Conservation (phyloP, 805 yeast genomes). For the Diddensiella caesifluorescens region DNA sequence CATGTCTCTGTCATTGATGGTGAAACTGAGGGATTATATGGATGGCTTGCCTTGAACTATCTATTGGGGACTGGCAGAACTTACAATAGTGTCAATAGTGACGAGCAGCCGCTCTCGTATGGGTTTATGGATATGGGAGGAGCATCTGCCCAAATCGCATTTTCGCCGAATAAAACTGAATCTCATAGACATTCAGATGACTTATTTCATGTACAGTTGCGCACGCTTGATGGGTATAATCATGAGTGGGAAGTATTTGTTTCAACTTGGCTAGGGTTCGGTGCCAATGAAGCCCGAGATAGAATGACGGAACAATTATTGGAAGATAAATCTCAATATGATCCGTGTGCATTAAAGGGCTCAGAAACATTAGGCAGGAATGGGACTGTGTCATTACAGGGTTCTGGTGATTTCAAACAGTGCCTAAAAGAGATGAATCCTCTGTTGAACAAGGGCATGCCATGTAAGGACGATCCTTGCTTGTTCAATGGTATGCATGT, state of each 20-base stretch:
- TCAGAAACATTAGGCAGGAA: slow-evolving; percentile 29
- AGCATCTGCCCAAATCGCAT: slow-evolving; percentile 94
- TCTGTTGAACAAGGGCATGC: slow-evolving; percentile 65
- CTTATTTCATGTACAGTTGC: slow-evolving; percentile 57
- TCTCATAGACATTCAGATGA: slow-evolving; percentile 65
- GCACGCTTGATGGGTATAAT: slow-evolving; percentile 62
- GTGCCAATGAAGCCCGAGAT: slow-evolving; percentile 87
- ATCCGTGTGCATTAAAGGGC: slow-evolving; percentile 78
- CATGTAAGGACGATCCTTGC: slow-evolving; percentile 86
- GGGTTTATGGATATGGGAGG: slow-evolving; percentile 99
- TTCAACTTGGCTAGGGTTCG: slow-evolving; percentile 95
- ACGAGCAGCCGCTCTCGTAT: slow-evolving; percentile 40
- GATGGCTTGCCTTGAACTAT: slow-evolving; percentile 92
- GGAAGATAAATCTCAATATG: slow-evolving; percentile 29
- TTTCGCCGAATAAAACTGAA: slow-evolving; percentile 69
- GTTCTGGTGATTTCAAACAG: slow-evolving; percentile 72
- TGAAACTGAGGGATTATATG: slow-evolving; percentile 88
- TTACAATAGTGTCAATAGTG: slow-evolving; percentile 19
- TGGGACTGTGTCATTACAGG: slow-evolving; percentile 42
- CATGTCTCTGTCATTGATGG: slow-evolving; percentile 89
- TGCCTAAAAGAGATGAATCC: slow-evolving; percentile 75
- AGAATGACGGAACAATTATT: slow-evolving; percentile 47
- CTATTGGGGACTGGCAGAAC: slow-evolving; percentile 54
- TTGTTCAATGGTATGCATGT: slow-evolving; percentile 93
- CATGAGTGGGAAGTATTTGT: slow-evolving; percentile 86